Percentiles rank a stretch among this genome's conserved stretches.
phyloP scores from a whole-genome alignment of 768 basidiomycete genomes.

The Sarcomyxa edulis region DNA sequence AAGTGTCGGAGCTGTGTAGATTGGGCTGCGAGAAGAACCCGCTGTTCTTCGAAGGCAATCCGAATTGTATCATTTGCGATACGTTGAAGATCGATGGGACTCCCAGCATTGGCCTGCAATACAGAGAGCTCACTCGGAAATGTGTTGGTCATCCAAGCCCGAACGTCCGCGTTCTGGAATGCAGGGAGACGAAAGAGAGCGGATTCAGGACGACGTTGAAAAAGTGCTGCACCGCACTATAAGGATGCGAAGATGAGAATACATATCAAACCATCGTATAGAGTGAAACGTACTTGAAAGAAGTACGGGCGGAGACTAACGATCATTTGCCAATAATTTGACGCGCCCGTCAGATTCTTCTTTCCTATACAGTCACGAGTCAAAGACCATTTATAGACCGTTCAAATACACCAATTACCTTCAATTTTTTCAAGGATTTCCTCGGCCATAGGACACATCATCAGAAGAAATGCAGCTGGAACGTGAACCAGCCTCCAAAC shows the following conservation, averaged over 20 bases:
- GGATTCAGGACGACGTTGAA: slow-evolving; percentile 15
- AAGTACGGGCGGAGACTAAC: slow-evolving; percentile 15
- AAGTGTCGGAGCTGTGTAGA: slow-evolving; percentile 3
- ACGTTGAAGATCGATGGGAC: slow-evolving; percentile 11
- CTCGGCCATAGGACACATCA: slow-evolving; percentile 24
- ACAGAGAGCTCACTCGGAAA: slow-evolving; percentile 17
- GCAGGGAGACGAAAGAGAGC: slow-evolving; percentile 22
- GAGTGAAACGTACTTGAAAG: slow-evolving; percentile 13
- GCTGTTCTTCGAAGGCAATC: slow-evolving; percentile 12
- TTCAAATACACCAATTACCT: slow-evolving; percentile 14
- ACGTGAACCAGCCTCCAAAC: slow-evolving; percentile 18
- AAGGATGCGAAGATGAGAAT: slow-evolving; percentile 1
- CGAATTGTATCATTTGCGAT: slow-evolving; percentile 17
- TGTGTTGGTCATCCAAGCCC: slow-evolving; percentile 18
- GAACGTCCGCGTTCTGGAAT: slow-evolving; percentile 16
- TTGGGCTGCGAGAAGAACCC: not conserved
- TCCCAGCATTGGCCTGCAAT: slow-evolving; percentile 13
- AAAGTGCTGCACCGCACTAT: slow-evolving; percentile 20
- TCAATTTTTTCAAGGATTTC: slow-evolving; percentile 10
- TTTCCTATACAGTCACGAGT: no score
- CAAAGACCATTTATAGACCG: slow-evolving; percentile 20
- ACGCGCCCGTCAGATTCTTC: slow-evolving; percentile 13
- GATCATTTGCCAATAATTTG: slow-evolving; percentile 17
- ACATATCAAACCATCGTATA: no score
- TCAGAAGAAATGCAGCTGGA: slow-evolving; percentile 15